A percentile compares a stretch with the other conserved stretches of the same genome.
These are phyloP conservation scores for Apiospora koreana DNA, from an alignment of 2,329 filamentous ascomycete genomes.

Conservation along the genomic window DNA sequence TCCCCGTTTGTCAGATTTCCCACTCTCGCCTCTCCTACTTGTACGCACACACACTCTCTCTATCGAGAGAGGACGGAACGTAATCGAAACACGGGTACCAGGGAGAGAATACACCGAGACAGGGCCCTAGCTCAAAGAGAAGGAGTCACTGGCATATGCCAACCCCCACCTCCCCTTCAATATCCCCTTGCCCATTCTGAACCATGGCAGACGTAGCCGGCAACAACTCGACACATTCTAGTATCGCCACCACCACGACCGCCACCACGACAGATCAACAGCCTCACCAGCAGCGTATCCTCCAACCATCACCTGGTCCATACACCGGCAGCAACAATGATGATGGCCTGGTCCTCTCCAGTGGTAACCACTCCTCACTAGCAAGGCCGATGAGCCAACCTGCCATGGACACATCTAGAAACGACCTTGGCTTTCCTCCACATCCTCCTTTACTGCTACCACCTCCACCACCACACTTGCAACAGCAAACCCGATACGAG, in stretches of 20 bases:
- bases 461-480: not conserved
- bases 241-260: not conserved
- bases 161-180: not conserved
- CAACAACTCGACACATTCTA: constrained; percentile 1
- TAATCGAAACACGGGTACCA: not conserved
- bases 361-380: constrained; percentile 15
- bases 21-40: not conserved
- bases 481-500: not conserved
- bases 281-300: not conserved
- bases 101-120: not conserved
- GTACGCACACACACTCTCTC: too few species aligned
- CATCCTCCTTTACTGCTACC: constrained; percentile 3
- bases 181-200: not conserved
- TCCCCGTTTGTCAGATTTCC: constrained; percentile 3
- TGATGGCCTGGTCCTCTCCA: not conserved
- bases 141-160: not conserved
- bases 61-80: not conserved
- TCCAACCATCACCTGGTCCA: not conserved
- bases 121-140: not conserved
- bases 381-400: constrained; percentile 25
- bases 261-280: not conserved
- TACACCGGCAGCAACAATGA: not conserved
- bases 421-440: not conserved
- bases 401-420: constrained; percentile 22
- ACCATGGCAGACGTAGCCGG: constrained; percentile 11